These are phyloP conservation scores for Myriosclerotinia duriaeana DNA, from an alignment of 2,329 filamentous ascomycete species.

Conservation along the genomic window DNA sequence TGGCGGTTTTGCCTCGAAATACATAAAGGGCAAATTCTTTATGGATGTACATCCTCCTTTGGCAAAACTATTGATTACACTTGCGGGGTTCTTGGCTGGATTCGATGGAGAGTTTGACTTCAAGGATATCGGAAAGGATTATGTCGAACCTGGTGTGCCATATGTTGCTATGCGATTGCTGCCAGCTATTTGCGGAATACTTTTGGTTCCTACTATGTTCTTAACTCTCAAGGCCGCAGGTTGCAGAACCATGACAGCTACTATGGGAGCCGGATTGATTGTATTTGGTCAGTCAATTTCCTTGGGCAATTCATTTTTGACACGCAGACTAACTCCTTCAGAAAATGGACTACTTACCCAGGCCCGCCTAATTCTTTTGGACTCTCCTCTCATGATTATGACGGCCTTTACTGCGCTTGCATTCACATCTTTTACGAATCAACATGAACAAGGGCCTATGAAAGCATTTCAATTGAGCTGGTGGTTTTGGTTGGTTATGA, in stretches of 20 bases:
- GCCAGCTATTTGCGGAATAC: conserved; percentile 83
- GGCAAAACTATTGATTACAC: conserved; percentile 92
- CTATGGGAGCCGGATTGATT: conserved; percentile 79
- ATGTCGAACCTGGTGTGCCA: conserved; percentile 88
- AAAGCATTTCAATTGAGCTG: conserved; percentile 86
- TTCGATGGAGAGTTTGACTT: conserved; percentile 97
- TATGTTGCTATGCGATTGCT: conserved; percentile 97
- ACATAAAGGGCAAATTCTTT: conserved; percentile 99
- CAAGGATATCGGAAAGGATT: conserved; percentile 99
- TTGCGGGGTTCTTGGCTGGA: conserved; percentile 91
- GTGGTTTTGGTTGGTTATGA: conserved; percentile 97
- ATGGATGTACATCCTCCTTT: conserved; percentile 99
- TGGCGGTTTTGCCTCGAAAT: conserved; percentile 96
- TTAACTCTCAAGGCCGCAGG: conserved; percentile 87
- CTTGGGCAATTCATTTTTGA: neutral
- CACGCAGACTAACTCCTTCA: conserved; percentile 44
- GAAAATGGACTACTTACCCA: conserved; percentile 96
- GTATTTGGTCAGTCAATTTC: conserved; percentile 70
- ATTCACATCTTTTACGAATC: conserved; percentile 92
- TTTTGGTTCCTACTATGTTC: conserved; percentile 90
- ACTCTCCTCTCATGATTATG: conserved; percentile 90
- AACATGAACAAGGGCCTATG: conserved; percentile 86
- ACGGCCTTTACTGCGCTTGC: conserved; percentile 88
- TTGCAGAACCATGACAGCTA: conserved; percentile 81
- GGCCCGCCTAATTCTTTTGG: conserved; percentile 90